Evolutionary conservation across 2,329 filamentous ascomycete species (phyloP).

Genomic region (Cladophialophora carrionii): DNA sequence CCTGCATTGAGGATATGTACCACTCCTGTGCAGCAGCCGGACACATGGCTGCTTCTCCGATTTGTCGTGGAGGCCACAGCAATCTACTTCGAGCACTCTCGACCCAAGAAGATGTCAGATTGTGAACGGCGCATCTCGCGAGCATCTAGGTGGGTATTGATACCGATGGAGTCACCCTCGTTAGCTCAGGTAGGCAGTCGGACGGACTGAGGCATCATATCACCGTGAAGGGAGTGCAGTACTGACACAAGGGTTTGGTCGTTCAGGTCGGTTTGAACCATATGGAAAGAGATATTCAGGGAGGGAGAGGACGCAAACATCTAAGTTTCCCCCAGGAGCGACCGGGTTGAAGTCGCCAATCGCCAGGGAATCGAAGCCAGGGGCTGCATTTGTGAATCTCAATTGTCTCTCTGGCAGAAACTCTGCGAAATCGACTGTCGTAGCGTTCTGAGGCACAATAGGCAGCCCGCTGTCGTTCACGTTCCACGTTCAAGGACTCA

Average conservation of each 20-base stretch:
- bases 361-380: background rate
- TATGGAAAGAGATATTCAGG: too few relatives aligned
- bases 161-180: background rate
- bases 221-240: background rate
- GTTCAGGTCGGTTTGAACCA: background rate
- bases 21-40: slow-evolving; percentile 64
- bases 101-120: too few relatives aligned
- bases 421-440: background rate
- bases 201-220: background rate
- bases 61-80: too few relatives aligned
- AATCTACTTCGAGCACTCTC: too few relatives aligned
- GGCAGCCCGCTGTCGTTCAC: background rate
- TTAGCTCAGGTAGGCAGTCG: too few relatives aligned
- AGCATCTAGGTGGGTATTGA: background rate
- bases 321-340: too few relatives aligned
- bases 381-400: background rate
- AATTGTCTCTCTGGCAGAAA: background rate
- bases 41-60: background rate
- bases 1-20: slow-evolving; percentile 69
- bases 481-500: background rate
- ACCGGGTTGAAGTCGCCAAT: too few relatives aligned
- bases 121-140: background rate
- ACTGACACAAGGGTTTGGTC: too few relatives aligned
- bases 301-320: too few relatives aligned
- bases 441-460: background rate